Evolutionary conservation across 768 basidiomycete genomes (phyloP), one percentile per base, ranked within the genome.

Genomic region (Multifurca ochricompacta): DNA sequence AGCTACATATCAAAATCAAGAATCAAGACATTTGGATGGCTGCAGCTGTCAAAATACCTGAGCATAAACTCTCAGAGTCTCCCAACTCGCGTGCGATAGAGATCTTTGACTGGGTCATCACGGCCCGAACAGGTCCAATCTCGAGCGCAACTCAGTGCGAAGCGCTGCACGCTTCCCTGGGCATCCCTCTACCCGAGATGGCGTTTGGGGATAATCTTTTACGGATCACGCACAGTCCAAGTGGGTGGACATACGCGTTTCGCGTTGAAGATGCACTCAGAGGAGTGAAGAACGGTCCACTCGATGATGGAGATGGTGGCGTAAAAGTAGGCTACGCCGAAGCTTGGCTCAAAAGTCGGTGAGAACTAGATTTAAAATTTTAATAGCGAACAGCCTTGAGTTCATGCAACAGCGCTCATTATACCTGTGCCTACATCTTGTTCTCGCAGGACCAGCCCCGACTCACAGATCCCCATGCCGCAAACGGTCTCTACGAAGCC

Each of bases 291-390:
- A 83, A 77, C 57, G 92, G 82, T 16, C 81, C 86, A 65, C 79
- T 88, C 34, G 80, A 69, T 18, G 78, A 77, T 0, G 91, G 91
- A 2, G 92, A 95, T 55, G 93, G 94, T 1, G 91, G 87, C 0
- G 92, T 98, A 59, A 90, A 90, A 62, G 96, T 99, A 16, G 87
- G 85, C 21, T 89, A 98, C 70, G 92, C 96, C 1, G 92, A 96
- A 51, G 85, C 86, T 47, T 99, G 95, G 96, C 70, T 92, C 60
- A 81, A 81, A 70, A 93, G 87, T 70, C 81, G 92, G 91, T 91
- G 70, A 57, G 76, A 58, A 44, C 56, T 56, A 7, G 18, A 43
- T 25, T 31, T 40, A 11, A 25, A n/a, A n/a, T n/a, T n/a, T n/a
- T n/a, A n/a, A n/a, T n/a, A n/a, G n/a, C n/a, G n/a, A n/a, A n/a